Conservation (phyloP, 495 filamentous ascomycete species). For the Xeromyces bisporus region DNA sequence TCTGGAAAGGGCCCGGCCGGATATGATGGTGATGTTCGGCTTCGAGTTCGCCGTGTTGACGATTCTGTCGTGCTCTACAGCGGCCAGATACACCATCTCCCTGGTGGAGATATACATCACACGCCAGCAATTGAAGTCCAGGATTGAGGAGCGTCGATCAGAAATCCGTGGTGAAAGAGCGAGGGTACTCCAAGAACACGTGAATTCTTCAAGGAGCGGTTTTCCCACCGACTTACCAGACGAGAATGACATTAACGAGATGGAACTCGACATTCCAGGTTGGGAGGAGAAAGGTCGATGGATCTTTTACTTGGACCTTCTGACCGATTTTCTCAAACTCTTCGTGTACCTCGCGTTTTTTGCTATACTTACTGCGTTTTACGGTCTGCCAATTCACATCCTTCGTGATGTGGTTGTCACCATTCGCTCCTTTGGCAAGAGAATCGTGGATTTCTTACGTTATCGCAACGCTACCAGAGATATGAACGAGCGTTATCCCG, state of each 20-base stretch:
- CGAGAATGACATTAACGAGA: slow-evolving; percentile 72
- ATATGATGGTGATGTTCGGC: slow-evolving; percentile 99
- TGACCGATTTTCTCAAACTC: slow-evolving; percentile 83
- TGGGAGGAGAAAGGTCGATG: slow-evolving; percentile 96
- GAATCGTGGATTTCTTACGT: slow-evolving; percentile 69
- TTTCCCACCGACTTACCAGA: slow-evolving; percentile 30
- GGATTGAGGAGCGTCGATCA: slow-evolving; percentile 45
- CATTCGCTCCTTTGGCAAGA: slow-evolving; percentile 71
- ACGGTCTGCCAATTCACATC: slow-evolving; percentile 90
- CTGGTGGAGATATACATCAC: slow-evolving; percentile 61
- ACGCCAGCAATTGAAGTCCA: slow-evolving; percentile 47
- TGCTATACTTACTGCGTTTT: slow-evolving; percentile 78
- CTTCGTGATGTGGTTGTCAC: slow-evolving; percentile 90
- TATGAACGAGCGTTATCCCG: slow-evolving; percentile 83
- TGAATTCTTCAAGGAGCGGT: slow-evolving; percentile 14
- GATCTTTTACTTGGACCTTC: slow-evolving; percentile 75
- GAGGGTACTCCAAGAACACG: slow-evolving; percentile 28
- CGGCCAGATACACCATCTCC: slow-evolving; percentile 61
- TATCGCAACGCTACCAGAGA: slow-evolving; percentile 79
- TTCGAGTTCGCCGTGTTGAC: slow-evolving; percentile 88
- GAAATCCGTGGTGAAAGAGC: slow-evolving; percentile 48
- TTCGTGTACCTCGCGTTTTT: slow-evolving; percentile 84
- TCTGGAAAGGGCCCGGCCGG: slow-evolving; percentile 66
- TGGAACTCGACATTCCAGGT: slow-evolving; percentile 83
- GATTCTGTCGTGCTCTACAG: slow-evolving; percentile 63